phyloP scores from a whole-genome alignment of 768 basidiomycete genomes.

The Trametopsis cervina region DNA sequence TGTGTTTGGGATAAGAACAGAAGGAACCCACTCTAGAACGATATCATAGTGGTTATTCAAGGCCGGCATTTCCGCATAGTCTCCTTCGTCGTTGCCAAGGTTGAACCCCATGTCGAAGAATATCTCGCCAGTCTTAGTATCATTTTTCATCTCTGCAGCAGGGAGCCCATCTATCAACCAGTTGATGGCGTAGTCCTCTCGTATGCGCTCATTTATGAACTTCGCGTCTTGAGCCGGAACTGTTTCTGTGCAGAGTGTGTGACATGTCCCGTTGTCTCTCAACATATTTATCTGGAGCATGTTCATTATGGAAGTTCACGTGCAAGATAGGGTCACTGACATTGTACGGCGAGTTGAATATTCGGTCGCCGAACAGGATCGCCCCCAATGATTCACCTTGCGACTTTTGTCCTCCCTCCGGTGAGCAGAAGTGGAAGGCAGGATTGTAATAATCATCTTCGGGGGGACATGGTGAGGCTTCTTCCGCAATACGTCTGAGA shows the following conservation, averaged over 20 bases:
- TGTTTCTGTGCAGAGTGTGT: constrained; percentile 56
- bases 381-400: constrained; percentile 86
- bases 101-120: constrained; percentile 96
- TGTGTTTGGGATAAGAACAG: too few species aligned
- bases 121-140: constrained; percentile 68
- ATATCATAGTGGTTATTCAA: constrained; percentile 94
- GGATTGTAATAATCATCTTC: constrained; percentile 92
- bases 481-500: too few species aligned
- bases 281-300: constrained; percentile 69
- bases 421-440: constrained; percentile 80
- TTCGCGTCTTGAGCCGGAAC: constrained; percentile 69
- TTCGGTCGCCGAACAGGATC: constrained; percentile 94
- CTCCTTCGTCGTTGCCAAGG: constrained; percentile 66
- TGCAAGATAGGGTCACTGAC: constrained; percentile 35
- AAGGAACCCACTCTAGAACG: constrained; percentile 50
- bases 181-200: constrained; percentile 89
- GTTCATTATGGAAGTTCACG: constrained; percentile 6
- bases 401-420: constrained; percentile 61
- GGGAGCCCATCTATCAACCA: constrained; percentile 95
- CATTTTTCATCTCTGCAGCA: constrained; percentile 86
- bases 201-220: constrained; percentile 88
- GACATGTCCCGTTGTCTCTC: constrained; percentile 67
- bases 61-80: constrained; percentile 50
- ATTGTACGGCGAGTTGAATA: constrained; percentile 86
- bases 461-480: too few species aligned